Conservation (phyloP, 345 rosid species). For the Populus simonii region DNA sequence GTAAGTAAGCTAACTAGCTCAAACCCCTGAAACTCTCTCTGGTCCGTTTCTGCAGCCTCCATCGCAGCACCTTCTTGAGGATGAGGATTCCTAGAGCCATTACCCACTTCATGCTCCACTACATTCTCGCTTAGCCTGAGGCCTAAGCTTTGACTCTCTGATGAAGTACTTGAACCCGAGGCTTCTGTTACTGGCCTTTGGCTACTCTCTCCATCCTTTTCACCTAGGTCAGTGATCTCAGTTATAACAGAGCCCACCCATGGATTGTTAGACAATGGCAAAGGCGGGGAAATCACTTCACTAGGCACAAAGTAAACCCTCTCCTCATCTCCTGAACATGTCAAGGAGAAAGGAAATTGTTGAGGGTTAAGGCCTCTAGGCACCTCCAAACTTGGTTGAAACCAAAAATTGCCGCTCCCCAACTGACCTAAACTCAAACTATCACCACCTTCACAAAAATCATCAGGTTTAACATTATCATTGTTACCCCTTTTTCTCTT, state of each 20-base stretch:
- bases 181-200: conserved; percentile 60
- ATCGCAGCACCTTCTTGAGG: conserved; percentile 29
- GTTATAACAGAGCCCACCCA: conserved; percentile 76
- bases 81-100: conserved; percentile 55
- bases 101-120: conserved; percentile 46
- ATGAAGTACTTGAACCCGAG: conserved; percentile 79
- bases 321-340: conserved; percentile 67
- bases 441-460: conserved; percentile 39
- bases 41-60: conserved; percentile 47
- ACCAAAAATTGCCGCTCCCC: conserved; percentile 61
- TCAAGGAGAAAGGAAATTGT: conserved; percentile 64
- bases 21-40: conserved; percentile 52
- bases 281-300: conserved; percentile 62
- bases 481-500: conserved; percentile 65
- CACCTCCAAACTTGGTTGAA: conserved; percentile 49
- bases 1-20: conserved; percentile 75
- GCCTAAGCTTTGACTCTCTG: conserved; percentile 63
- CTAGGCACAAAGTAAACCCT: conserved; percentile 67
- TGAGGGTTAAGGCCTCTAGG: conserved; percentile 39
- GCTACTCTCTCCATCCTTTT: conserved; percentile 57
- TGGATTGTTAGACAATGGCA: conserved; percentile 61
- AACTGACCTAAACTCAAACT: conserved; percentile 44
- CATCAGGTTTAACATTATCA: conserved; percentile 20
- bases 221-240: conserved; percentile 67
- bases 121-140: conserved; percentile 46